Conservation (phyloP, 192 early-diverging fungal genomes). For the Coemansia sp. region DNA sequence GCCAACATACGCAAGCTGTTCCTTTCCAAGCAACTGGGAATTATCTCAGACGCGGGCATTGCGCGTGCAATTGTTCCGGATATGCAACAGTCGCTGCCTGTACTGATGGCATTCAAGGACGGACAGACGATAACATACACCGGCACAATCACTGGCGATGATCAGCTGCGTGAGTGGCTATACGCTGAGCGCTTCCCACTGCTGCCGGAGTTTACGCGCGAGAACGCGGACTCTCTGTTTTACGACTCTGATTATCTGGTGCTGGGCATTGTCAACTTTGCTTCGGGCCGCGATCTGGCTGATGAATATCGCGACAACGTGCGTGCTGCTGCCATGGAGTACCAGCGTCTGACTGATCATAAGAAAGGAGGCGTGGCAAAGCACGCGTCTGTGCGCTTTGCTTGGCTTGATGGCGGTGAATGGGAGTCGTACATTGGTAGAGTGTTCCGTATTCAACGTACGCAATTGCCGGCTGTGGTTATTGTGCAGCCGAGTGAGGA, state of each 20-base stretch:
- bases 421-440: slow-evolving; percentile 63
- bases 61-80: slow-evolving; percentile 13
- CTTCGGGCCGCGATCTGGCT: slow-evolving; percentile 17
- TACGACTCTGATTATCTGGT: slow-evolving; percentile 64
- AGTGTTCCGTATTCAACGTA: slow-evolving; percentile 50
- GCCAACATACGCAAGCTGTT: slow-evolving; percentile 48
- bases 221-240: slow-evolving; percentile 70
- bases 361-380: not conserved
- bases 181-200: slow-evolving; percentile 65
- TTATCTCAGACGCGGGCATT: slow-evolving; percentile 17
- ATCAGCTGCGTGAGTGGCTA: slow-evolving; percentile 61
- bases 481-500: slow-evolving; percentile 57
- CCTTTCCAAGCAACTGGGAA: slow-evolving; percentile 39
- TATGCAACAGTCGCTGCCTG: slow-evolving; percentile 36
- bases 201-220: slow-evolving; percentile 61
- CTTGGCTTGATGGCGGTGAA: slow-evolving; percentile 61
- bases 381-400: slow-evolving; percentile 56
- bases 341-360: slow-evolving; percentile 13
- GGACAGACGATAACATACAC: slow-evolving; percentile 29
- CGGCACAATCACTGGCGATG: slow-evolving; percentile 37
- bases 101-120: slow-evolving; percentile 64
- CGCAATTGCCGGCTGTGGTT: slow-evolving; percentile 48
- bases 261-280: slow-evolving; percentile 62
- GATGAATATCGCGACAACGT: slow-evolving; percentile 19
- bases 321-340: slow-evolving; percentile 31